Percentiles rank a stretch among this genome's conserved stretches.
phyloP scores from a whole-genome alignment of 805 yeast species.

The Sugiyamaella qingdaonensis region DNA sequence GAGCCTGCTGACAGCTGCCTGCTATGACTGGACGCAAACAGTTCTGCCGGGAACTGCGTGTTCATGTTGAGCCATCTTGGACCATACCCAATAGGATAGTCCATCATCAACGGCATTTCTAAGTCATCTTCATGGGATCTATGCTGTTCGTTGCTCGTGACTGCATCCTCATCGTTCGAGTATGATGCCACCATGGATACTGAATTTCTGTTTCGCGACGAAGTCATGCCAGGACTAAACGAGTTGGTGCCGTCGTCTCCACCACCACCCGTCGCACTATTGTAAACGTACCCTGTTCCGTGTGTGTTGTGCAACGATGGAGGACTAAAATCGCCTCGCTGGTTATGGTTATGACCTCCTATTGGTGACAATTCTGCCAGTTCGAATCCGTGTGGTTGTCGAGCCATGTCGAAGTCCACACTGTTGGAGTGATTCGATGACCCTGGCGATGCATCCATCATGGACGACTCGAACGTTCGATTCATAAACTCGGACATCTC shows the following conservation, averaged over 20 bases:
- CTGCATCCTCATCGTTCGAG: background rate
- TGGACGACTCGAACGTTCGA: background rate
- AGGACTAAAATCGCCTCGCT: background rate
- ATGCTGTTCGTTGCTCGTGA: background rate
- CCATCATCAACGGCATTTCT: conserved; percentile 4
- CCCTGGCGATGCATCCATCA: background rate
- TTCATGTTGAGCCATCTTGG: conserved; percentile 16
- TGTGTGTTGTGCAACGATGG: background rate
- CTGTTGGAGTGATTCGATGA: background rate
- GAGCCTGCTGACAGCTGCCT: background rate
- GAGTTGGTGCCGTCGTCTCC: background rate
- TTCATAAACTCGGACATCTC: background rate
- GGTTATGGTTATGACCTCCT: background rate
- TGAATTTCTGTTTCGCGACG: background rate
- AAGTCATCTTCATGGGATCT: background rate
- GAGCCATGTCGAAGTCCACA: background rate
- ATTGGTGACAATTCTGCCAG: background rate
- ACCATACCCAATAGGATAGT: background rate
- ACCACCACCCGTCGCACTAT: background rate
- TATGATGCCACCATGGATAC: background rate
- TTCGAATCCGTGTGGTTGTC: background rate
- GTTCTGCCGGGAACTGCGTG: conserved; percentile 10
- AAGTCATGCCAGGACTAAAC: background rate
- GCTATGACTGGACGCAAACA: conserved; percentile 9
- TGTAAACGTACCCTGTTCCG: background rate